Percentiles rank a stretch among this genome's conserved stretches.
These are phyloP conservation scores for Phialophora verrucosa DNA, from an alignment of 2,329 filamentous ascomycete genomes.

Conservation along the genomic window DNA sequence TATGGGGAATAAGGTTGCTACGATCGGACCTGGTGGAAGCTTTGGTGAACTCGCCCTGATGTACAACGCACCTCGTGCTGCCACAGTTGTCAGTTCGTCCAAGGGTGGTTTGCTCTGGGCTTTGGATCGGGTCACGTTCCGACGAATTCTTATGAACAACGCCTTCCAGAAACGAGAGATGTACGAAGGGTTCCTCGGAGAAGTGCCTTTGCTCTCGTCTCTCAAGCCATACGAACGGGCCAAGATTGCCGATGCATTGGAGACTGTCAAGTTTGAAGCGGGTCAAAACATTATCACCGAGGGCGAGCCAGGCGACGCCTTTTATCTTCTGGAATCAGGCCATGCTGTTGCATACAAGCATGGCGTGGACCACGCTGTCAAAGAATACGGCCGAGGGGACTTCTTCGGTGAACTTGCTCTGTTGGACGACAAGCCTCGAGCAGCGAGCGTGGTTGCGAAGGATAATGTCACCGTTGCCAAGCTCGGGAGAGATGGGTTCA, in stretches of 20 bases:
- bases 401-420: slow-evolving; percentile 97
- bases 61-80: slow-evolving; percentile 97
- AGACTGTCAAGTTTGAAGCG: slow-evolving; percentile 82
- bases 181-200: slow-evolving; percentile 96
- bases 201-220: slow-evolving; percentile 81
- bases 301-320: slow-evolving; percentile 88
- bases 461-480: slow-evolving; percentile 92
- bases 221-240: slow-evolving; percentile 91
- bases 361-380: slow-evolving; percentile 72
- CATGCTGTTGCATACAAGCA: slow-evolving; percentile 85
- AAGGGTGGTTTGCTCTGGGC: slow-evolving; percentile 85
- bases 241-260: slow-evolving; percentile 95
- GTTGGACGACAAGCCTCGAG: slow-evolving; percentile 89
- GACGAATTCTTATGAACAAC: slow-evolving; percentile 96
- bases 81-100: slow-evolving; percentile 86
- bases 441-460: slow-evolving; percentile 82
- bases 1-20: slow-evolving; percentile 79
- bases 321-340: slow-evolving; percentile 87
- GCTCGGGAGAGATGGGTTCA: slow-evolving; percentile 92
- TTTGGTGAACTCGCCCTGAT: slow-evolving; percentile 97
- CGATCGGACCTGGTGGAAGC: slow-evolving; percentile 84
- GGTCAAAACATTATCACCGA: slow-evolving; percentile 87
- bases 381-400: slow-evolving; percentile 85
- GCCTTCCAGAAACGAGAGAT: slow-evolving; percentile 94
- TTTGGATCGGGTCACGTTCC: slow-evolving; percentile 93